Percentiles rank a stretch among this genome's conserved stretches.
Evolutionary conservation across 2,329 filamentous ascomycete species (phyloP).

Genomic region (Fusarium irregulare): DNA sequence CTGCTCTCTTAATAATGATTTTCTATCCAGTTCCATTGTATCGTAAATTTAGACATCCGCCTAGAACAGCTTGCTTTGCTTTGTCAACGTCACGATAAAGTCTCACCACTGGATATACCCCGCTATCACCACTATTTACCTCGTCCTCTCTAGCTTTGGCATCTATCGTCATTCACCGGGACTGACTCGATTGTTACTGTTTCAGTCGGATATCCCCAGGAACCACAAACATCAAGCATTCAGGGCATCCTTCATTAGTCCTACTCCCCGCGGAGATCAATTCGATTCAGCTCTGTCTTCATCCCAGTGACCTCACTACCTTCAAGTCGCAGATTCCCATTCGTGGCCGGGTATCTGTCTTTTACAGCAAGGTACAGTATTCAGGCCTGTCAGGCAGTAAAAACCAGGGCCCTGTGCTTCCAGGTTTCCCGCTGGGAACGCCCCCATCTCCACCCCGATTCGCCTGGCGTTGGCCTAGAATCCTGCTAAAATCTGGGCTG

Average conservation of each 20-base stretch:
- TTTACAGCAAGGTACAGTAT: neutral
- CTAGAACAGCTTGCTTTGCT: neutral
- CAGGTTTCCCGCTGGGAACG: constrained; percentile 40
- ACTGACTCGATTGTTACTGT: neutral
- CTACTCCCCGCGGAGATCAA: constrained; percentile 1
- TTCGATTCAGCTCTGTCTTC: constrained; percentile 3
- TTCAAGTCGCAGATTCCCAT: neutral
- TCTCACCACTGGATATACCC: constrained; percentile 25
- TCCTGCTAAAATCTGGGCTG: constrained; percentile 42
- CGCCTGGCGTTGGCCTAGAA: constrained; percentile 42
- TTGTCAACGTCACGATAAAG: constrained; percentile 24
- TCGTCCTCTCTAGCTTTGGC: constrained; percentile 9
- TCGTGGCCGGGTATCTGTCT: neutral
- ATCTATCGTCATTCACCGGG: constrained; percentile 20
- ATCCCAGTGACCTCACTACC: constrained; percentile 33
- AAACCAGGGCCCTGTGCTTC: constrained; percentile 22
- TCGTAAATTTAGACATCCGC: neutral
- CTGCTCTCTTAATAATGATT: constrained; percentile 4
- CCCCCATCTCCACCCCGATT: constrained; percentile 35
- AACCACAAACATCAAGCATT: neutral
- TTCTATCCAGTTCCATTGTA: neutral
- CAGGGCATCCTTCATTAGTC: constrained; percentile 1
- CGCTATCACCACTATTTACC: constrained; percentile 32
- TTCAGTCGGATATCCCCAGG: constrained; percentile 3
- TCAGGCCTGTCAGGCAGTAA: neutral